Evolutionary conservation across 1,284 basidiomycete genomes (phyloP), one percentile per base, ranked within the genome.

Genomic region (Sanghuangporus sanghuang): DNA sequence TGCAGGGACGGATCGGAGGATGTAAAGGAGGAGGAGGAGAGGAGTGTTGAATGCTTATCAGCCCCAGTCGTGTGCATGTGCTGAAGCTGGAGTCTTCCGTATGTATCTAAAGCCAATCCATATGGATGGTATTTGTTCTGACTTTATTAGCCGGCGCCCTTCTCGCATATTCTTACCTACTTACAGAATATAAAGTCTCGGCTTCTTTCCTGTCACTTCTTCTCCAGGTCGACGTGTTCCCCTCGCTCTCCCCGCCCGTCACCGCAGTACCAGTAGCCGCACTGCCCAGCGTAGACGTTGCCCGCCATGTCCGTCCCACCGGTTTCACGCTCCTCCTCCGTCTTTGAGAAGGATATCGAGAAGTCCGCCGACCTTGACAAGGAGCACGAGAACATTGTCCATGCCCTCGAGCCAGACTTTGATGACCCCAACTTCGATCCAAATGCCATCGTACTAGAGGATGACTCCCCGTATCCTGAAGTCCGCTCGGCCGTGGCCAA

Each of bases 381-480:
- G 11, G 57, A 35, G n/a, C 21, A 7, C n/a, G 60, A 62, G 12
- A 21, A 54, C 9, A 18, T 54, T 49, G 60, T 16, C 8, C 38
- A 36, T 11, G 4, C 50, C 18, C 54, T 55, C 16, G 63, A 55
- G 46, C 59, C 69, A 32, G 67, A 68, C 23, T 69, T 71, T 53
- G 71, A 71, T 48, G 71, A 72, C 64, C 71, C 71, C 9, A 73
- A 73, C 68, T 61, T 71, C 56, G 71, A 72, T 67, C 66, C 61
- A 49, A 55, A 57, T n/a, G 67, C 66, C 36, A 40, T 71, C 12
- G 66, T 67, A 23, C 46, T 68, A 32, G 81, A 84, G 73, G 81
- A 83, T 61, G 83, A 74, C 54, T 76, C 75, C 0, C 80, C 79
- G 3, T 81, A 81, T 63, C 77, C 77, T 21, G 78, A 79, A 58